Percentiles rank a stretch among this genome's conserved stretches.
Conservation (phyloP, 1,284 basidiomycete species). For the Fomitopsis pinicola region DNA sequence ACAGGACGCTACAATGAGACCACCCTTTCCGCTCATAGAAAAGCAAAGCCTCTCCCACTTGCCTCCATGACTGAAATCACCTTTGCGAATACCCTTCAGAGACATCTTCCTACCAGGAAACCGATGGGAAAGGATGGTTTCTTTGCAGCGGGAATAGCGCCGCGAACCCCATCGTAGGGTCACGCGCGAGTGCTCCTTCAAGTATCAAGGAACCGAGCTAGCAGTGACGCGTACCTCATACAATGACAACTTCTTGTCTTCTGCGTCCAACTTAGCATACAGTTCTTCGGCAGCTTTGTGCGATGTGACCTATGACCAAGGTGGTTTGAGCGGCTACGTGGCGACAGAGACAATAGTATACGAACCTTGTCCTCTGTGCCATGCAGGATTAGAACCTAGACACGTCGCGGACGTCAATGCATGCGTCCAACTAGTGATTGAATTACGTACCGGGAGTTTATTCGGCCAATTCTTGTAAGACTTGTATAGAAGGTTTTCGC, state of each 20-base stretch:
- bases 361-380: constrained; percentile 70
- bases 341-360: neutral
- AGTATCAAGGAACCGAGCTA: neutral
- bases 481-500: constrained; percentile 50
- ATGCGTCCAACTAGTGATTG: neutral
- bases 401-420: neutral
- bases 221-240: constrained; percentile 39
- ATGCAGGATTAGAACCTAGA: constrained; percentile 68
- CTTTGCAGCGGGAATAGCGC: neutral
- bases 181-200: neutral
- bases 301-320: constrained; percentile 51
- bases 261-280: constrained; percentile 50
- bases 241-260: constrained; percentile 60
- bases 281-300: constrained; percentile 57
- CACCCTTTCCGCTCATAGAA: too few relatives aligned
- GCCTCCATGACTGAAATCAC: too few relatives aligned
- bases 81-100: too few relatives aligned
- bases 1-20: too few relatives aligned
- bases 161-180: neutral
- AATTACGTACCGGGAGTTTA: constrained; percentile 53
- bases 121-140: too few relatives aligned
- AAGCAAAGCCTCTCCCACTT: too few relatives aligned
- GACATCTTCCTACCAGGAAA: too few relatives aligned
- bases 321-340: neutral
- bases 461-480: constrained; percentile 68